These are phyloP conservation scores for Plasmodium reichenowi DNA, from an alignment of 169 alveolate genomes.

Conservation along the genomic window DNA sequence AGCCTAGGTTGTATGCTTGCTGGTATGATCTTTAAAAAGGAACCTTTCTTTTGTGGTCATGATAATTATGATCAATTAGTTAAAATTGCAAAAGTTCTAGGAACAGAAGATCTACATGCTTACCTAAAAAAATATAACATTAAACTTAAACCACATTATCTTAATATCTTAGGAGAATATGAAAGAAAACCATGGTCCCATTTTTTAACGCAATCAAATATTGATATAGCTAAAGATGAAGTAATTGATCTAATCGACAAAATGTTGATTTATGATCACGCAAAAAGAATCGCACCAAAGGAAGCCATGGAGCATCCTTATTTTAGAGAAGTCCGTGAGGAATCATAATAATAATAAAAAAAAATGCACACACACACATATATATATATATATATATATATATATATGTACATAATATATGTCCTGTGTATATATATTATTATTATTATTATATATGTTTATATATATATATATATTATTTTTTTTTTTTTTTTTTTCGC, in stretches of 20 bases:
- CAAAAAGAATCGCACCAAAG: slow-evolving; percentile 96
- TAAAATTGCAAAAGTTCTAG: slow-evolving; percentile 97
- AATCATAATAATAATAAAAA: slow-evolving; percentile 4
- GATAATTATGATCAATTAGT: slow-evolving; percentile 98
- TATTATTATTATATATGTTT: background rate
- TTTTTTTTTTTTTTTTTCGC: background rate
- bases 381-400: background rate
- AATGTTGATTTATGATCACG: slow-evolving; percentile 97
- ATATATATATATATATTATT: background rate
- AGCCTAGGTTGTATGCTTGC: slow-evolving; percentile 99
- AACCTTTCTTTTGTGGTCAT: slow-evolving; percentile 91
- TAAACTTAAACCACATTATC: slow-evolving; percentile 91
- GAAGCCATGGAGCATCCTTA: slow-evolving; percentile 99
- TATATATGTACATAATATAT: background rate
- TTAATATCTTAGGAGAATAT: slow-evolving; percentile 90
- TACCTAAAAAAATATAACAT: slow-evolving; percentile 92
- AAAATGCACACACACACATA: background rate
- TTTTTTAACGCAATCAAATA: slow-evolving; percentile 93
- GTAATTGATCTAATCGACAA: slow-evolving; percentile 96
- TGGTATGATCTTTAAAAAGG: slow-evolving; percentile 91
- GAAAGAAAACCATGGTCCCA: slow-evolving; percentile 95
- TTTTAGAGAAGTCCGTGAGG: slow-evolving; percentile 89
- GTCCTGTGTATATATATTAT: background rate
- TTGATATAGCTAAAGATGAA: slow-evolving; percentile 92
- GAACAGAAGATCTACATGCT: slow-evolving; percentile 94